Evolutionary conservation across 2,329 filamentous ascomycete genomes (phyloP).

Genomic region (Podosphaera fusca): DNA sequence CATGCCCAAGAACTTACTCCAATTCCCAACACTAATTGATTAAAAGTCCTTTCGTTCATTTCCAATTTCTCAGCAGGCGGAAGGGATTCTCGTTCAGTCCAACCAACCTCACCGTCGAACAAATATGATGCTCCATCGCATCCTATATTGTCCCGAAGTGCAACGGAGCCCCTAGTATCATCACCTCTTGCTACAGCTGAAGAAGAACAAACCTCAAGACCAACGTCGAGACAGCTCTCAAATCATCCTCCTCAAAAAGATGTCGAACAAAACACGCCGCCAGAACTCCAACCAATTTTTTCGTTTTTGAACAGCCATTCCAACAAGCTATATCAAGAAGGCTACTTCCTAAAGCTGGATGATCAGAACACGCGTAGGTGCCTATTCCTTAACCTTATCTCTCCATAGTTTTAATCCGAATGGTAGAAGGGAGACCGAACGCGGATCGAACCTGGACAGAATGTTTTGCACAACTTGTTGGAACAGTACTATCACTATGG

Average conservation of each 20-base stretch:
- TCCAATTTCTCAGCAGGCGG: slow-evolving; percentile 46
- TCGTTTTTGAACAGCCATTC: slow-evolving; percentile 81
- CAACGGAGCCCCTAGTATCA: background rate
- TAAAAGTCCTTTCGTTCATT: slow-evolving; percentile 67
- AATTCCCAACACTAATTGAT: background rate
- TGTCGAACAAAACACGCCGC: slow-evolving; percentile 60
- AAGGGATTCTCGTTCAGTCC: slow-evolving; percentile 17
- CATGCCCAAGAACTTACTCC: background rate
- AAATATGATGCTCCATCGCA: slow-evolving; percentile 1
- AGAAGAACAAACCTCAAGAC: slow-evolving; percentile 27
- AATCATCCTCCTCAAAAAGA: slow-evolving; percentile 77
- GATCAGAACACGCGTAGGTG: slow-evolving; percentile 74
- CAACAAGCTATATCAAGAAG: slow-evolving; percentile 94
- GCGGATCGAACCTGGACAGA: slow-evolving; percentile 79
- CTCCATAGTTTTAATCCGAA: background rate
- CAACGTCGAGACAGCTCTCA: slow-evolving; percentile 65
- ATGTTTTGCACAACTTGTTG: slow-evolving; percentile 89
- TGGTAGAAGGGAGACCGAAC: slow-evolving; percentile 62
- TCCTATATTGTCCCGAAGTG: background rate
- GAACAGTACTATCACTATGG: slow-evolving; percentile 87
- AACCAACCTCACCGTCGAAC: slow-evolving; percentile 6
- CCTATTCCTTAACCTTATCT: slow-evolving; percentile 15
- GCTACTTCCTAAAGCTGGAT: slow-evolving; percentile 90
- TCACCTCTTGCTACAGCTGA: background rate
- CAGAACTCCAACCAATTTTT: slow-evolving; percentile 87